phyloP scores from a whole-genome alignment of 169 alveolate genomes.

The Plasmodium berghei region DNA sequence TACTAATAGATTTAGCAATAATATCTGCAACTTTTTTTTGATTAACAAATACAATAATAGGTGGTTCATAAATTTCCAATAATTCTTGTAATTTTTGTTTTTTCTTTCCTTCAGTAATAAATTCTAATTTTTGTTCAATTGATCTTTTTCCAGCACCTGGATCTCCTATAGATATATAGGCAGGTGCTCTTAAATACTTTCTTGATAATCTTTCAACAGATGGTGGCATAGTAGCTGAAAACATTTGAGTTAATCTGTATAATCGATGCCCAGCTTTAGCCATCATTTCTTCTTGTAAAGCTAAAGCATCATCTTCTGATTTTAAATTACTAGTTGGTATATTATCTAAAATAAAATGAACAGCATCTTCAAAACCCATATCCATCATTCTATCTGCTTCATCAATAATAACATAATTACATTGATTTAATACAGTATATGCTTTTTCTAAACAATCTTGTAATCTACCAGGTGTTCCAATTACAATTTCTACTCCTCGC shows the following conservation, averaged over 20 bases:
- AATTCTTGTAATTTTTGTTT: constrained; percentile 83
- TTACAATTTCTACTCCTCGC: constrained; percentile 96
- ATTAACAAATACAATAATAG: constrained; percentile 95
- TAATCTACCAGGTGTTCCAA: constrained; percentile 99
- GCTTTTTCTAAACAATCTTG: constrained; percentile 95
- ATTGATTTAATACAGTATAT: constrained; percentile 92
- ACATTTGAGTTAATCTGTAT: constrained; percentile 93
- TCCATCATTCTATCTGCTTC: constrained; percentile 99
- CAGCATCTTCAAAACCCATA: constrained; percentile 97
- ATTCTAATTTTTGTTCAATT: constrained; percentile 93
- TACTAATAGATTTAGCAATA: constrained; percentile 86
- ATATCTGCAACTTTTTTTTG: constrained; percentile 95
- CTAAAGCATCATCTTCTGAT: constrained; percentile 89
- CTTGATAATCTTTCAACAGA: constrained; percentile 94
- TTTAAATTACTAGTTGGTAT: constrained; percentile 91
- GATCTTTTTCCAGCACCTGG: constrained; percentile 96
- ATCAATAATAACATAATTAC: constrained; percentile 95
- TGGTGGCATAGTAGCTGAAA: constrained; percentile 97
- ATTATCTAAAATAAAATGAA: constrained; percentile 92
- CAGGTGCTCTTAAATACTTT: constrained; percentile 92
- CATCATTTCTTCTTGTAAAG: constrained; percentile 88
- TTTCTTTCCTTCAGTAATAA: constrained; percentile 91
- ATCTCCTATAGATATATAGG: constrained; percentile 94
- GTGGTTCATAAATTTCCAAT: constrained; percentile 88
- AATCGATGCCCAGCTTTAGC: constrained; percentile 91